phyloP scores from a whole-genome alignment of 805 yeast genomes.

The Schwanniomyces sp. region DNA sequence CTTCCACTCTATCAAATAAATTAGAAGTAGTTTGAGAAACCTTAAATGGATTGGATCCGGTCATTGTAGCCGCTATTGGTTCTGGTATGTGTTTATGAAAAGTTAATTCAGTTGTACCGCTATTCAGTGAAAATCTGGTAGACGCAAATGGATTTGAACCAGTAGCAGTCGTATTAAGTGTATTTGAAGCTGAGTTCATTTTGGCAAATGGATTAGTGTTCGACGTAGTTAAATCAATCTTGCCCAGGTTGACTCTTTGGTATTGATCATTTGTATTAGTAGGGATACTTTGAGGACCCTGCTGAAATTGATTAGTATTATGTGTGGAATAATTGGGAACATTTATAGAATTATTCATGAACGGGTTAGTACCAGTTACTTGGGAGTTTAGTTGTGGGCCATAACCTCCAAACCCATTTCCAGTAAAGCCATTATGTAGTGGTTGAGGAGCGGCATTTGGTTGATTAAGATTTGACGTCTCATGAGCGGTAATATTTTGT shows the following conservation, averaged over 20 bases:
- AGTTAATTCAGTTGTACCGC: slow-evolving; percentile 32
- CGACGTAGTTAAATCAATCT: slow-evolving; percentile 21
- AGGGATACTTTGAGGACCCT: slow-evolving; percentile 12
- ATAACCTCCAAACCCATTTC: slow-evolving; percentile 62
- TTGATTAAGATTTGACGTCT: slow-evolving; percentile 5
- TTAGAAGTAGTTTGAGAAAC: slow-evolving; percentile 34
- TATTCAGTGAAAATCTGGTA: slow-evolving; percentile 31
- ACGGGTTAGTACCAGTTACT: slow-evolving; percentile 21
- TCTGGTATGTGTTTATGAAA: slow-evolving; percentile 13
- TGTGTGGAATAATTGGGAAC: background rate
- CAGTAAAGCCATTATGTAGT: slow-evolving; percentile 41
- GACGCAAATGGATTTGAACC: slow-evolving; percentile 47
- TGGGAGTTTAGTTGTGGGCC: slow-evolving; percentile 26
- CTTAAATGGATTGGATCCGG: slow-evolving; percentile 66
- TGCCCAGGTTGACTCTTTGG: slow-evolving; percentile 10
- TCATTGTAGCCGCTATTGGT: slow-evolving; percentile 33
- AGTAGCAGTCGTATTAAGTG: slow-evolving; percentile 15
- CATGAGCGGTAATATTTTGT: slow-evolving; percentile 3
- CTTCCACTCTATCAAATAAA: slow-evolving; percentile 23
- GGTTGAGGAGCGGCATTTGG: slow-evolving; percentile 9
- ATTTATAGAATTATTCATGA: slow-evolving; percentile 9
- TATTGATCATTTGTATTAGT: slow-evolving; percentile 10
- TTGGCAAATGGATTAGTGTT: slow-evolving; percentile 38
- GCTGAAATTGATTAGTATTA: background rate
- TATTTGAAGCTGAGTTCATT: slow-evolving; percentile 17